Percentiles rank a stretch among this genome's conserved stretches.
These are phyloP conservation scores for Fusarium drepaniforme DNA, from an alignment of 2,329 filamentous ascomycete genomes.

Conservation along the genomic window DNA sequence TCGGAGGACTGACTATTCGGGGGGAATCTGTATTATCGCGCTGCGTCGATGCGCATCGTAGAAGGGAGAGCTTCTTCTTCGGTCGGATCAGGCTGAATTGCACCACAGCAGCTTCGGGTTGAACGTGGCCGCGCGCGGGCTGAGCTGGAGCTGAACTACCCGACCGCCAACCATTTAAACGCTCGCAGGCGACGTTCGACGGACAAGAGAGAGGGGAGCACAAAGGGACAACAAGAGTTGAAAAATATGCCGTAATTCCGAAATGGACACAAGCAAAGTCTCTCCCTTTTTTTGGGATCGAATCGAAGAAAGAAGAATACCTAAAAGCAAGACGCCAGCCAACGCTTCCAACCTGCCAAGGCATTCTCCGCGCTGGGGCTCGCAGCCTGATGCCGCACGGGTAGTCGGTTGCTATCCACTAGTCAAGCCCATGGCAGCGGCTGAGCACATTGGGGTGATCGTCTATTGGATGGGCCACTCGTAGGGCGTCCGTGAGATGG, in stretches of 20 bases:
- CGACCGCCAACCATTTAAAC: constrained; percentile 2
- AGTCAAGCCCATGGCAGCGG: constrained; percentile 15
- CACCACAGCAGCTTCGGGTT: constrained; percentile 20
- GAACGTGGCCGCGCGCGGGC: constrained; percentile 22
- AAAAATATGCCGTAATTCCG: not conserved
- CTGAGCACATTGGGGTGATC: constrained; percentile 1
- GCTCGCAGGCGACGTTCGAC: constrained; percentile 8
- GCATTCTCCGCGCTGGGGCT: constrained; percentile 10
- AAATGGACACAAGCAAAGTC: not conserved
- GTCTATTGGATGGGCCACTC: constrained; percentile 26
- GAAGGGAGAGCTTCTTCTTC: not conserved
- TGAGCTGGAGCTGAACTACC: constrained; percentile 4
- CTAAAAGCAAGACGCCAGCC: constrained; percentile 8
- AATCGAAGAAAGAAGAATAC: not conserved
- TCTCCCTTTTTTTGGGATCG: not conserved
- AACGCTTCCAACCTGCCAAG: constrained; percentile 10
- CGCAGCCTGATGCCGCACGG: constrained; percentile 20
- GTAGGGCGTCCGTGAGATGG: constrained; percentile 27
- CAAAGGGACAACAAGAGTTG: not conserved
- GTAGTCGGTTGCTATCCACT: constrained; percentile 29
- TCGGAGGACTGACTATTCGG: not conserved
- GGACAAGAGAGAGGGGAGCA: constrained; percentile 1
- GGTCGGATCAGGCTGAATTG: constrained; percentile 13
- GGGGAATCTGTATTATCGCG: constrained; percentile 27
- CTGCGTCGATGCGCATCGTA: constrained; percentile 26